Evolutionary conservation across 257 asterid genomes (phyloP).

Genomic region (Solanum ossicruentum): DNA sequence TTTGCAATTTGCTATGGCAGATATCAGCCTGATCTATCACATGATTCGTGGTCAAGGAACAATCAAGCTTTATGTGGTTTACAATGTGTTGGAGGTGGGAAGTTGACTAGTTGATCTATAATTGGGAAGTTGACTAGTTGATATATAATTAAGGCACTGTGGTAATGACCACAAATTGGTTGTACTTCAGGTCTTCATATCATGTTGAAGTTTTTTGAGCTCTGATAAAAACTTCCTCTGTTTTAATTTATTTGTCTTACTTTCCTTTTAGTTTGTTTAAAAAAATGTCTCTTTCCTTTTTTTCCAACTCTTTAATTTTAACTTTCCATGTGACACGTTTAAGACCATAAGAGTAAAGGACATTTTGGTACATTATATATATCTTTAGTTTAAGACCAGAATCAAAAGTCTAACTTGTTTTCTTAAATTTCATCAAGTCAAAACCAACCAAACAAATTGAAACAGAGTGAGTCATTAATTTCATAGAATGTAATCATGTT

Average conservation of each 20-base stretch:
- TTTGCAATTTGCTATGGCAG: constrained; percentile 26
- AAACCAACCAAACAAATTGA: neutral
- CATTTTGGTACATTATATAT: no score
- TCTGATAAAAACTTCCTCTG: neutral
- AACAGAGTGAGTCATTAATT: neutral
- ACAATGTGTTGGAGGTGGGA: constrained; percentile 94
- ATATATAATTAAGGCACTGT: neutral
- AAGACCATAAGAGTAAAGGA: no score
- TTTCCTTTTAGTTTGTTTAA: neutral
- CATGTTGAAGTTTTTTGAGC: neutral
- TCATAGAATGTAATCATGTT: neutral
- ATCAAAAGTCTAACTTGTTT: neutral
- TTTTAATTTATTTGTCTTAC: neutral
- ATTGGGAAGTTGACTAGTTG: constrained; percentile 12
- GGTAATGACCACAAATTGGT: neutral
- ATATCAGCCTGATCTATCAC: constrained; percentile 96
- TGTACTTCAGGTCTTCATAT: neutral
- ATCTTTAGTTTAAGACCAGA: no score
- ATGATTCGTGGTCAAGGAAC: constrained; percentile 99
- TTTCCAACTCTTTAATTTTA: neutral
- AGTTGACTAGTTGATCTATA: neutral
- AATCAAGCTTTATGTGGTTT: constrained; percentile 88
- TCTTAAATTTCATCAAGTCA: neutral
- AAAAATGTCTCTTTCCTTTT: neutral
- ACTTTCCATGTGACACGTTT: neutral